Conservation (phyloP, 306 rosid species). For the Vigna nakashimae region DNA sequence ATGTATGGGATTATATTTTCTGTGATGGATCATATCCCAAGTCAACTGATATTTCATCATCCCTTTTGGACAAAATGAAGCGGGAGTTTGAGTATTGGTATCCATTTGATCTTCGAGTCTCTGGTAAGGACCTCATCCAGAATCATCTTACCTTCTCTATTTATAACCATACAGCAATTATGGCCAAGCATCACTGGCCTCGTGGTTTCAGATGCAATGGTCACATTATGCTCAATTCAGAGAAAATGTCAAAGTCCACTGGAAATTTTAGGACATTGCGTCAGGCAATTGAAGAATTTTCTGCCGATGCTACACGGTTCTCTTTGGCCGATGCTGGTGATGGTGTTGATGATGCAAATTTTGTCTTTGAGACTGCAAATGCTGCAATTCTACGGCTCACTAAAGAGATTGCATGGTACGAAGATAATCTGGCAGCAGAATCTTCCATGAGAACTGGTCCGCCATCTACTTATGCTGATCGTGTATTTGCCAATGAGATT, state of each 20-base stretch:
- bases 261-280: conserved; percentile 90
- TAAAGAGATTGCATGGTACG: conserved; percentile 87
- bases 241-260: conserved; percentile 95
- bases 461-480: conserved; percentile 82
- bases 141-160: conserved; percentile 87
- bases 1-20: conserved; percentile 84
- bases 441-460: conserved; percentile 78
- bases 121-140: conserved; percentile 97
- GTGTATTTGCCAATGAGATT: conserved; percentile 81
- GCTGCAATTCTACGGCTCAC: conserved; percentile 88
- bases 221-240: conserved; percentile 86
- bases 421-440: conserved; percentile 74
- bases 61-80: conserved; percentile 74
- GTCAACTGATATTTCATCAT: conserved; percentile 65
- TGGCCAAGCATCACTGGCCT: conserved; percentile 82
- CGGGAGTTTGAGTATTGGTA: conserved; percentile 97
- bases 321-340: conserved; percentile 98
- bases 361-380: conserved; percentile 88
- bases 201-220: conserved; percentile 93
- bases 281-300: conserved; percentile 88
- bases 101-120: conserved; percentile 91
- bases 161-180: conserved; percentile 86
- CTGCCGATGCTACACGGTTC: conserved; percentile 92
- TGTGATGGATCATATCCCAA: conserved; percentile 74
- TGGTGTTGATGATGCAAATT: conserved; percentile 95